Evolutionary conservation across 164 flowering plant genomes (phyloP), one percentile per base, ranked within the genome.

Genomic region (Annona cherimola): DNA sequence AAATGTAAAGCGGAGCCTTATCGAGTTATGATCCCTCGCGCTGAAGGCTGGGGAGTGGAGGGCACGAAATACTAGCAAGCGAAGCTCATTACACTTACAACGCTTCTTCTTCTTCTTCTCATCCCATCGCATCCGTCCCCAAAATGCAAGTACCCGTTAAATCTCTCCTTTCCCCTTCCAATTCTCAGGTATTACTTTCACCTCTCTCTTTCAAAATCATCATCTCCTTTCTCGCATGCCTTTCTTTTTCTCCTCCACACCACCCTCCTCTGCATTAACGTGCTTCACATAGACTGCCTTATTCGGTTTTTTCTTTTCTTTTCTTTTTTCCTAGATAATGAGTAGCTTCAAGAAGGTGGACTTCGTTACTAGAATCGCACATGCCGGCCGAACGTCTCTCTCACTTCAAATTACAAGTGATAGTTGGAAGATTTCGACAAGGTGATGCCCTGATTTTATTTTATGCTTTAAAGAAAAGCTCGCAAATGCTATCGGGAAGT

Each of bases 91-190:
- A 26, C 35, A 26, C 35, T 26, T 26, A 26, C 35, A 26, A 61
- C 5, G 63, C 63, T 35, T 14, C 35, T n/a, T 18, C 26, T 50
- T 16, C 11, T 16, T 50, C 57, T 2, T 16, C 11, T 9, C 18
- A 8, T 9, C 57, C 40, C 39, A 44, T 19, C 39, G 0, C 35
- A 26, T 26, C 35, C 35, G 35, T 26, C 35, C 35, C 35, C 35
- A 26, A 61, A 44, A 81, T 81, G 84, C 77, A 75, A 54, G 45
- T 75, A 73, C 73, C 74, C 42, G 76, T 74, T 67, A 77, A 68
- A 9, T 11, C 69, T 59, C 59, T 59, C 18, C 74, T 57, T 66
- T 8, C 61, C 50, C 72, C 76, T 60, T 69, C 76, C 50, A 74
- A 66, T 69, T 73, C 78, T 4, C 76, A 71, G 78, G 83, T 75